Evolutionary conservation across 208 protist genomes (phyloP).

Genomic region (Willaertia magna): DNA sequence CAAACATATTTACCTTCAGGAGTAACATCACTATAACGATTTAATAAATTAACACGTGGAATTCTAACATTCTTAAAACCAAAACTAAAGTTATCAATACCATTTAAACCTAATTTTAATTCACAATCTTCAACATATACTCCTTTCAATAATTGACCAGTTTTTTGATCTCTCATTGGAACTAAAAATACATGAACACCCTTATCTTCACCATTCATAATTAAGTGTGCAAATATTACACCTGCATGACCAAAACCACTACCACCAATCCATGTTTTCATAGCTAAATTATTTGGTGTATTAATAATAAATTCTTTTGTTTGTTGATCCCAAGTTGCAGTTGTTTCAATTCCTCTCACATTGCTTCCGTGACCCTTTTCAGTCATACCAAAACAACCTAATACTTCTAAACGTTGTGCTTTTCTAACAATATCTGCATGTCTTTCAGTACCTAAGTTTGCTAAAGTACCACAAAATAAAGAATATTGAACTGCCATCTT

Average conservation of each 20-base stretch:
- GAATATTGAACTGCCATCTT: slow-evolving; percentile 3
- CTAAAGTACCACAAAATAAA: neutral
- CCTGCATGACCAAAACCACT: neutral
- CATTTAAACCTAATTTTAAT: slow-evolving; percentile 17
- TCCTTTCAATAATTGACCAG: neutral
- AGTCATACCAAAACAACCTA: slow-evolving; percentile 24
- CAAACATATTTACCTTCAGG: slow-evolving; percentile 16
- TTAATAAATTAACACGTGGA: slow-evolving; percentile 19
- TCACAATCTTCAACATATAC: neutral
- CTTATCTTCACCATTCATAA: neutral
- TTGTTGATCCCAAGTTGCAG: slow-evolving; percentile 23
- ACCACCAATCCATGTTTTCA: slow-evolving; percentile 27
- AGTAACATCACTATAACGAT: slow-evolving; percentile 14
- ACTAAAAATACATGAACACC: slow-evolving; percentile 16
- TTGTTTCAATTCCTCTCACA: slow-evolving; percentile 31
- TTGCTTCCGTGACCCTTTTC: slow-evolving; percentile 38
- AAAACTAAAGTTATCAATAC: slow-evolving; percentile 11
- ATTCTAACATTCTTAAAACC: slow-evolving; percentile 22
- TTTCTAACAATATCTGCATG: neutral
- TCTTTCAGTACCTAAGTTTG: neutral
- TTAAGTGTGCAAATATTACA: slow-evolving; percentile 19
- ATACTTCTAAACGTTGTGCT: neutral
- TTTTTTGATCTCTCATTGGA: slow-evolving; percentile 11
- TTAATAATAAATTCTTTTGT: slow-evolving; percentile 21
- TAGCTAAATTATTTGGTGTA: slow-evolving; percentile 13